These are phyloP conservation scores for Schizonepeta tenuifolia DNA, from an alignment of 257 asterid species.

Conservation along the genomic window DNA sequence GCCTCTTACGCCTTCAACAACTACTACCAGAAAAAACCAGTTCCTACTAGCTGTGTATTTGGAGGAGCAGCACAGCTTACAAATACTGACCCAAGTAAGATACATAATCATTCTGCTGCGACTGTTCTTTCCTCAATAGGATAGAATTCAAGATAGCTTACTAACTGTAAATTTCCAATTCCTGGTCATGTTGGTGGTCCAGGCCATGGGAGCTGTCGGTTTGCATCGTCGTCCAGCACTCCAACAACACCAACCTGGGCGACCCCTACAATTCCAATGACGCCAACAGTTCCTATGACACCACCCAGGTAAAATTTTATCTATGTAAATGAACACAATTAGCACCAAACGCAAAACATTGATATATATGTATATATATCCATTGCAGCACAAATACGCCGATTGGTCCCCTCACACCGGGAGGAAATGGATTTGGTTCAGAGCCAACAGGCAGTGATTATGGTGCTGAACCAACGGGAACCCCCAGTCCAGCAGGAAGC, in stretches of 20 bases:
- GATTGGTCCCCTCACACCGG: slow-evolving; percentile 57
- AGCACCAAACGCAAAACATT: slow-evolving; percentile 17
- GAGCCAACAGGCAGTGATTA: slow-evolving; percentile 63
- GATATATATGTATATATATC: not conserved
- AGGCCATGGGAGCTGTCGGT: slow-evolving; percentile 89
- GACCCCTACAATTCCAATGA: slow-evolving; percentile 30
- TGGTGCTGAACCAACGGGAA: slow-evolving; percentile 75
- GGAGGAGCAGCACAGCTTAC: slow-evolving; percentile 90
- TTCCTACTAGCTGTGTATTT: slow-evolving; percentile 82
- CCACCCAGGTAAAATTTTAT: slow-evolving; percentile 71
- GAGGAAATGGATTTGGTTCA: slow-evolving; percentile 47
- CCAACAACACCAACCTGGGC: slow-evolving; percentile 52
- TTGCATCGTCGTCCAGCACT: slow-evolving; percentile 51
- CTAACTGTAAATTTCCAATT: not conserved
- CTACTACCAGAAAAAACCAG: slow-evolving; percentile 91
- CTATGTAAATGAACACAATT: slow-evolving; percentile 10
- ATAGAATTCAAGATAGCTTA: not conserved
- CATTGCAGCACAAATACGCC: slow-evolving; percentile 74
- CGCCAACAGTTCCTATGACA: slow-evolving; percentile 44
- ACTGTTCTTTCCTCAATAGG: not conserved
- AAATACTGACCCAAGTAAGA: slow-evolving; percentile 87
- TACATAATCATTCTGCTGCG: not conserved
- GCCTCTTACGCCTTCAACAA: slow-evolving; percentile 91
- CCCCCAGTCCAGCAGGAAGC: slow-evolving; percentile 64
- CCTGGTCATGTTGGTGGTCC: slow-evolving; percentile 35